Evolutionary conservation across 345 rosid genomes (phyloP).

Genomic region (Xanthoceras sorbifolium): DNA sequence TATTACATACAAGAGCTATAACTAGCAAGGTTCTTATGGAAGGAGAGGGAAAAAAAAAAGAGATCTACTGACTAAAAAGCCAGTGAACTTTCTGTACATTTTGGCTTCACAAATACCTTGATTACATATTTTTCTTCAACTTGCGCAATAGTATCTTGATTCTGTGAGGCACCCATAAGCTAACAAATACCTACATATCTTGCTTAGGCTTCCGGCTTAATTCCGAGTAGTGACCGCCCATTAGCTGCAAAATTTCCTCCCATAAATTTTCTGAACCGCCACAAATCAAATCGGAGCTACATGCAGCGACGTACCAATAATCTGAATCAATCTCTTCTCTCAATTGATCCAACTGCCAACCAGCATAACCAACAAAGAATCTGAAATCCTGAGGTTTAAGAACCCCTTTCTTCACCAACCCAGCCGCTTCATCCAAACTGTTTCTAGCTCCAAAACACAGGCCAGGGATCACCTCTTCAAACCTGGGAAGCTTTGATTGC

Average conservation of each 20-base stretch:
- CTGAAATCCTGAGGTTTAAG: slow-evolving; percentile 79
- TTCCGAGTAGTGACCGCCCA: slow-evolving; percentile 91
- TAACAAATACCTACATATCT: slow-evolving; percentile 50
- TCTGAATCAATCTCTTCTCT: slow-evolving; percentile 82
- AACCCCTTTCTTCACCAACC: slow-evolving; percentile 72
- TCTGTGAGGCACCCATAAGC: slow-evolving; percentile 5
- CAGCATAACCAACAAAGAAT: slow-evolving; percentile 89
- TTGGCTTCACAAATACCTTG: slow-evolving; percentile 32
- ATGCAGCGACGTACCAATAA: slow-evolving; percentile 84
- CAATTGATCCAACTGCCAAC: slow-evolving; percentile 92
- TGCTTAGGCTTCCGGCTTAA: slow-evolving; percentile 88
- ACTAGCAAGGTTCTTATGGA: slow-evolving; percentile 7
- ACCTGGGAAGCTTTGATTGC: slow-evolving; percentile 57
- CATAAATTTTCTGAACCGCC: slow-evolving; percentile 68
- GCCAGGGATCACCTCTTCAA: slow-evolving; percentile 83
- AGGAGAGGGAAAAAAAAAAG: background rate
- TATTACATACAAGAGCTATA: slow-evolving; percentile 23
- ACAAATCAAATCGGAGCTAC: slow-evolving; percentile 74
- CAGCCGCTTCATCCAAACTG: slow-evolving; percentile 80
- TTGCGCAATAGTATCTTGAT: slow-evolving; percentile 15
- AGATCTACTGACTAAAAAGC: slow-evolving; percentile 24
- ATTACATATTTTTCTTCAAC: slow-evolving; percentile 18
- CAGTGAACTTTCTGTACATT: slow-evolving; percentile 59
- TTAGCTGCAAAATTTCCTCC: slow-evolving; percentile 90
- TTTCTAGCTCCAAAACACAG: slow-evolving; percentile 78